Percentiles rank a stretch among this genome's conserved stretches.
phyloP scores from a whole-genome alignment of 768 basidiomycete genomes.

The Strobilomyces confusus region DNA sequence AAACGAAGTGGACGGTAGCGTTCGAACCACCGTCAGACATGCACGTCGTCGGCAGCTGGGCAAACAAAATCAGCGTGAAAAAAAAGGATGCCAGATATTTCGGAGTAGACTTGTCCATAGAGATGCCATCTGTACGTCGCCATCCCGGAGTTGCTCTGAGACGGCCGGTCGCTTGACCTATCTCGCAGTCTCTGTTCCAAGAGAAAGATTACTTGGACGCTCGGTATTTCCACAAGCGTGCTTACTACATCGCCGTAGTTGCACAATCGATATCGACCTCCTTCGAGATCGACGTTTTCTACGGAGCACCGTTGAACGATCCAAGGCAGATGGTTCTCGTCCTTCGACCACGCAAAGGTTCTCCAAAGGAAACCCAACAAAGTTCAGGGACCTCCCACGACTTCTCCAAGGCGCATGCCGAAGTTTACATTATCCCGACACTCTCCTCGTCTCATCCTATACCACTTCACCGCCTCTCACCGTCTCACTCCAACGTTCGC shows the following conservation, averaged over 20 bases:
- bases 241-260: constrained; percentile 82
- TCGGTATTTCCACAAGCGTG: constrained; percentile 88
- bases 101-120: constrained; percentile 74
- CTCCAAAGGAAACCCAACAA: constrained; percentile 1
- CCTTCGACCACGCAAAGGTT: constrained; percentile 54
- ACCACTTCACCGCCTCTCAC: constrained; percentile 63
- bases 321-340: constrained; percentile 64
- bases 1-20: constrained; percentile 84
- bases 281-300: constrained; percentile 53
- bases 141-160: not conserved
- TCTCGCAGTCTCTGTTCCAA: constrained; percentile 69
- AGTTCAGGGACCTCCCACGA: constrained; percentile 50
- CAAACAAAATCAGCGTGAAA: constrained; percentile 70
- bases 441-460: constrained; percentile 61
- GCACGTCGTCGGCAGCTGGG: constrained; percentile 82
- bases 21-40: constrained; percentile 78
- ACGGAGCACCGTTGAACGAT: constrained; percentile 55
- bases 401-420: constrained; percentile 64
- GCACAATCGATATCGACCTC: constrained; percentile 55
- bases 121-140: constrained; percentile 76
- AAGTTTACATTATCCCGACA: constrained; percentile 72
- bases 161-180: not conserved
- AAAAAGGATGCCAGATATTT: constrained; percentile 61
- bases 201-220: constrained; percentile 92
- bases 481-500: constrained; percentile 67